Evolutionary conservation across 2,329 filamentous ascomycete species (phyloP).

Genomic region (Fusarium redolens): DNA sequence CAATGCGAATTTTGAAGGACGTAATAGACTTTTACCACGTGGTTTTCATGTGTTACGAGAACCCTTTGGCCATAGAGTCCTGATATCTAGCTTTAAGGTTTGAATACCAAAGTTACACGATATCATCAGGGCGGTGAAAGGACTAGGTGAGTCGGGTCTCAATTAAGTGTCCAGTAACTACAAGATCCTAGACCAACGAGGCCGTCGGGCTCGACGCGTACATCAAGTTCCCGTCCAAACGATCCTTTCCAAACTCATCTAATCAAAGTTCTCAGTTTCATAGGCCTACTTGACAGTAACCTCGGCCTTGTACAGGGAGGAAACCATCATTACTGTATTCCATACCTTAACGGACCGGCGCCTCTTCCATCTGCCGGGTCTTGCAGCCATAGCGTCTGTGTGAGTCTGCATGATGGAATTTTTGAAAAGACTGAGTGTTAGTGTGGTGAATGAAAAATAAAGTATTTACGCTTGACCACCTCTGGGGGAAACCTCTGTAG

Average conservation of each 20-base stretch:
- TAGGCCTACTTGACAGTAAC: not conserved
- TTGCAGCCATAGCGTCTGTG: too few relatives aligned
- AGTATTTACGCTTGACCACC: too few relatives aligned
- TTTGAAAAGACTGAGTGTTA: fast-evolving
- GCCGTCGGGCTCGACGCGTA: too few relatives aligned
- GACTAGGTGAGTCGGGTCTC: not conserved
- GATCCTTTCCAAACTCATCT: not conserved
- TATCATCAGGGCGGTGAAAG: not conserved
- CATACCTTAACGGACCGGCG: not conserved
- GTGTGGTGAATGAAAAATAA: fast-evolving
- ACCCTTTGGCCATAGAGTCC: not conserved
- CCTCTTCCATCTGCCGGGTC: not conserved
- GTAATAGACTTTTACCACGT: not conserved
- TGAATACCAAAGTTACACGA: not conserved
- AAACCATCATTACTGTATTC: not conserved
- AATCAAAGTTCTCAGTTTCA: not conserved
- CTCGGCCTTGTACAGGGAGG: not conserved
- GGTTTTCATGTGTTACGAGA: not conserved
- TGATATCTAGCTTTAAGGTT: not conserved
- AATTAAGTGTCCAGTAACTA: fast-evolving
- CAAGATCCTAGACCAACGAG: fast-evolving
- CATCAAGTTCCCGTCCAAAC: fast-evolving
- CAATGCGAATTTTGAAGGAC: not conserved
- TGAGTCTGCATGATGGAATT: not conserved
- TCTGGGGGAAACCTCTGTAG: not conserved